phyloP scores from a whole-genome alignment of 441 rosid genomes.

The Gossypium laxum region DNA sequence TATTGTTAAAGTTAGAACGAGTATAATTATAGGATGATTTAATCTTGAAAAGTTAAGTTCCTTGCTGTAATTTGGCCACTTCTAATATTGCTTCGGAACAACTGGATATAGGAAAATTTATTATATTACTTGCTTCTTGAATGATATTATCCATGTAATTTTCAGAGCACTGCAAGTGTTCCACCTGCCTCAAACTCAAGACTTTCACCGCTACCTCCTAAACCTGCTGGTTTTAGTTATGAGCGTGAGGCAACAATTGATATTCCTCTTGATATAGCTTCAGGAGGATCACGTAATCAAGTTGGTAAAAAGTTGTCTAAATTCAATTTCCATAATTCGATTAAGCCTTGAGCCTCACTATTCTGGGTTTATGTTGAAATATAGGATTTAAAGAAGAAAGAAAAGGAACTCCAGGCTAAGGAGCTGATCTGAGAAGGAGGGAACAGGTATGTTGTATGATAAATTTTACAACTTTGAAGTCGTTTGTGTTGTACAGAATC shows the following conservation, averaged over 20 bases:
- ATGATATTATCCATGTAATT: slow-evolving; percentile 7
- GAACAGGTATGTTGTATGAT: slow-evolving; percentile 45
- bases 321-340: not conserved
- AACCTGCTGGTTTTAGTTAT: slow-evolving; percentile 64
- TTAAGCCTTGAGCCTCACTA: slow-evolving; percentile 15
- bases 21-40: not conserved
- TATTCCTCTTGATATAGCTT: slow-evolving; percentile 63
- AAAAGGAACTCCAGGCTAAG: slow-evolving; percentile 78
- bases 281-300: slow-evolving; percentile 29
- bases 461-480: slow-evolving; percentile 6
- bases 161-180: slow-evolving; percentile 41
- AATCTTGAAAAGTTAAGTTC: not conserved
- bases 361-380: slow-evolving; percentile 11
- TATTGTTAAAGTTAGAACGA: not conserved
- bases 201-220: slow-evolving; percentile 75
- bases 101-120: not conserved
- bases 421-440: slow-evolving; percentile 64
- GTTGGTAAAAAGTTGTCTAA: slow-evolving; percentile 22
- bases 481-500: not conserved
- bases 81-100: not conserved
- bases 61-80: not conserved
- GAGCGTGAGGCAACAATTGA: slow-evolving; percentile 59
- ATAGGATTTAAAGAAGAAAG: slow-evolving; percentile 73
- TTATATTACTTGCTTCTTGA: slow-evolving; percentile 2
- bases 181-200: slow-evolving; percentile 63